Evolutionary conservation across 1,284 basidiomycete species (phyloP), one percentile per base, ranked within the genome.

Genomic region (Ustilago cynodontis): DNA sequence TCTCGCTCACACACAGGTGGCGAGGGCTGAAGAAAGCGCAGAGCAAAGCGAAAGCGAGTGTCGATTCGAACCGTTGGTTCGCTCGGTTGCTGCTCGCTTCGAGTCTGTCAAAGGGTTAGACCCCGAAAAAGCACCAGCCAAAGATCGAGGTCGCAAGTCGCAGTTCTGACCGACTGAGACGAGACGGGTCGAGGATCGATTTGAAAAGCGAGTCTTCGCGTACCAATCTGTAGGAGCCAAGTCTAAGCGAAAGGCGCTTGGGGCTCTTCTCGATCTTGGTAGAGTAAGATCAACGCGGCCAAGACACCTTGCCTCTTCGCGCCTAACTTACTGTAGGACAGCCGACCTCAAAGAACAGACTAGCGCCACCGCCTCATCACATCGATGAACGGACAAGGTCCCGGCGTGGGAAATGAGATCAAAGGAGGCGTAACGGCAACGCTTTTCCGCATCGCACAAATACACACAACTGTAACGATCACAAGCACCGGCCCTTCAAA

Each of bases 331-430:
- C 6, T 33, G 31, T 16, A 13, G n/a, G 22, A 13, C 7, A 45
- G 43, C 43, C 43, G 43, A 13, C 22, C 43, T 6, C 3, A 45
- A 45, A n/a, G 3, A 22, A 5, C n/a, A 45, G 35, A 3, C 35
- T 10, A 37, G 35, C 35, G 35, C 35, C 43, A 45, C 43, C 43
- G 43, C 43, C 43, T 22, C 43, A 22, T 45, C 10, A 4, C 35
- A 37, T 45, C 43, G 7, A n/a, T n/a, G 18, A n/a, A 45, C 43
- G 43, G 43, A 45, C 7, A 45, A 22, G 43, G 43, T 45, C 43
- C 43, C 43, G 43, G 43, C 43, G 43, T 45, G 43, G 43, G 43
- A 45, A 45, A 45, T 45, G 43, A 45, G 43, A 22, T 45, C n/a
- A n/a, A 20, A 45, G 22, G 43, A 11, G 22, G 22, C 43, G 43